Evolutionary conservation across 192 early-diverging fungal genomes (phyloP).

Genomic region (Rhizophlyctis rosea): DNA sequence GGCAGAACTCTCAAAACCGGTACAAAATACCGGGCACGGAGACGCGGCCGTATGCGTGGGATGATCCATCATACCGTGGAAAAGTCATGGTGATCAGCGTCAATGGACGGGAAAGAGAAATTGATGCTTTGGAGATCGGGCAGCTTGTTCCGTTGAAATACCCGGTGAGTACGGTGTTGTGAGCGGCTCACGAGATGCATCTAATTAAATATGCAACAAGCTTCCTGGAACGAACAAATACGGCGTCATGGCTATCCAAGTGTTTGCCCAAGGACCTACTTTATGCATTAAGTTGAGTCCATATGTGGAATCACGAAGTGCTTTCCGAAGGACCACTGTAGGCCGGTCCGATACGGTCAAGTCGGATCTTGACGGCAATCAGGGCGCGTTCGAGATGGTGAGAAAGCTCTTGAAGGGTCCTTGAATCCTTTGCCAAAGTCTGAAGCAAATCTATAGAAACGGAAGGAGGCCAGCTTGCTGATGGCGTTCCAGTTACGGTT

Average conservation of each 20-base stretch:
- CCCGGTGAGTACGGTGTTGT: constrained; percentile 40
- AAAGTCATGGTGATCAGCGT: constrained; percentile 75
- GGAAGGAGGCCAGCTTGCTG: constrained; percentile 35
- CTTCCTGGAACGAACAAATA: background rate
- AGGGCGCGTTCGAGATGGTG: constrained; percentile 19
- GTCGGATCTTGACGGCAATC: constrained; percentile 7
- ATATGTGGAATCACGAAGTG: constrained; percentile 31
- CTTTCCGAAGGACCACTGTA: constrained; percentile 19
- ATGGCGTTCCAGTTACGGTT: constrained; percentile 70
- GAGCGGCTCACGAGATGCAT: background rate
- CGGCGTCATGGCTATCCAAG: constrained; percentile 39
- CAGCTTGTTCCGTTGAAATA: constrained; percentile 81
- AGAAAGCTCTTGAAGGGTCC: background rate
- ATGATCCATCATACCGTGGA: constrained; percentile 68
- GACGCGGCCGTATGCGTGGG: constrained; percentile 84
- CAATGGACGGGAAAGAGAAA: constrained; percentile 69
- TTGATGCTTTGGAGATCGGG: constrained; percentile 90
- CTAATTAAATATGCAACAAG: background rate
- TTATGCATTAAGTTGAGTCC: constrained; percentile 30
- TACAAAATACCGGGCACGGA: constrained; percentile 53
- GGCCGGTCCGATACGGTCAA: background rate
- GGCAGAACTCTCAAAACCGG: constrained; percentile 36
- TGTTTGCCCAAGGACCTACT: constrained; percentile 43
- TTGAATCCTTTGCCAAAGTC: constrained; percentile 1
- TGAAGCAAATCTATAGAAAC: constrained; percentile 14